A percentile compares a stretch with the other conserved stretches of the same genome.
Conservation (phyloP, 2,329 filamentous ascomycete species). For the Fusarium oligoseptatum region DNA sequence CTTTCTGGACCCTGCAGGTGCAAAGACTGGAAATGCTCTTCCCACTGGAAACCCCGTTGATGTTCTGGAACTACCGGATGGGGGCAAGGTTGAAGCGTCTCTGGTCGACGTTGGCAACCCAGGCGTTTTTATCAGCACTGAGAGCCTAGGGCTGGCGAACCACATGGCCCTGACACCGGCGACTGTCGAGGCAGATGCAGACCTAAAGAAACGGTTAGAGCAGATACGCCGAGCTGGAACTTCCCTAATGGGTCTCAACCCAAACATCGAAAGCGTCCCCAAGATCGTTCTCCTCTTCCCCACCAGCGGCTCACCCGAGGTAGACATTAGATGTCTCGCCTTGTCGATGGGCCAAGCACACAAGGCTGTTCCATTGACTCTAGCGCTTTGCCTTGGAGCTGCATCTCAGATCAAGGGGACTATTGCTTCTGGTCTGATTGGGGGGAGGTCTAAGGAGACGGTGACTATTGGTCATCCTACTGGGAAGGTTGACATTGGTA, state of each 20-base stretch:
- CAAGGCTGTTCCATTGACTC: slow-evolving; percentile 67
- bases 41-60: slow-evolving; percentile 69
- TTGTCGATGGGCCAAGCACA: slow-evolving; percentile 70
- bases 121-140: slow-evolving; percentile 70
- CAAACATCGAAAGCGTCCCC: slow-evolving; percentile 65
- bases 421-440: slow-evolving; percentile 53
- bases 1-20: slow-evolving; percentile 73
- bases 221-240: slow-evolving; percentile 69
- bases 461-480: slow-evolving; percentile 62
- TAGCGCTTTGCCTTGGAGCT: slow-evolving; percentile 65
- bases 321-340: slow-evolving; percentile 61
- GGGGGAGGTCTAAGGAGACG: slow-evolving; percentile 36
- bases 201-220: slow-evolving; percentile 63
- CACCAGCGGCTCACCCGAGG: slow-evolving; percentile 42
- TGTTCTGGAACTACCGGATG: slow-evolving; percentile 55
- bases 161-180: slow-evolving; percentile 66
- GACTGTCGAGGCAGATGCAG: slow-evolving; percentile 61
- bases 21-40: slow-evolving; percentile 68
- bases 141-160: slow-evolving; percentile 62
- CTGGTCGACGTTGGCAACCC: slow-evolving; percentile 76
- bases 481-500: slow-evolving; percentile 61
- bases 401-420: slow-evolving; percentile 62
- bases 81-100: slow-evolving; percentile 61
- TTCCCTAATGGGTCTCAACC: slow-evolving; percentile 71
- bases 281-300: slow-evolving; percentile 69